Evolutionary conservation across 1,139 yeast species (phyloP).

Genomic region (Saccharomyces hybrid): DNA sequence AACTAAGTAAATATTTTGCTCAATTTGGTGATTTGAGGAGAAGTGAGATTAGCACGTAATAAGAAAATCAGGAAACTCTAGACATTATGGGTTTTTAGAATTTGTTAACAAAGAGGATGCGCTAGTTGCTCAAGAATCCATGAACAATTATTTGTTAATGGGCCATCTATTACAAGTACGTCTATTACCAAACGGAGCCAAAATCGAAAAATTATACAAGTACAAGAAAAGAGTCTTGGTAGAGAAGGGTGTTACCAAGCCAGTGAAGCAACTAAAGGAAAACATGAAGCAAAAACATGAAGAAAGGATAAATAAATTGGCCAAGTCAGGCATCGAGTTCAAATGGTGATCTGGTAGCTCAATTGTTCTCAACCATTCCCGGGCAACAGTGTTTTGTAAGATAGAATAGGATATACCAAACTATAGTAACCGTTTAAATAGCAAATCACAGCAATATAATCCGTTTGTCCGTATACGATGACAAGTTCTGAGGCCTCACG

Average conservation of each 20-base stretch:
- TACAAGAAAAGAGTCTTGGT: constrained; percentile 43
- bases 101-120: constrained; percentile 72
- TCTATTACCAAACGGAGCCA: constrained; percentile 41
- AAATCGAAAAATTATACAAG: constrained; percentile 54
- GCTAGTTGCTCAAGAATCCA: constrained; percentile 81
- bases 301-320: constrained; percentile 30
- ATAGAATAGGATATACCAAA: background rate
- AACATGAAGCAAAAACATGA: constrained; percentile 29
- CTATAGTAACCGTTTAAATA: background rate
- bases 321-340: constrained; percentile 32
- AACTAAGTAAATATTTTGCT: constrained; percentile 62
- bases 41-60: constrained; percentile 77
- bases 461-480: background rate
- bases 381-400: background rate
- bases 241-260: constrained; percentile 25
- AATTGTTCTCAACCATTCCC: background rate
- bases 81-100: constrained; percentile 89
- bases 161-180: constrained; percentile 76
- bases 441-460: background rate
- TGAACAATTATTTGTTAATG: constrained; percentile 86
- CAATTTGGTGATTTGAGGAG: constrained; percentile 82
- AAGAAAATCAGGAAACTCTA: constrained; percentile 85
- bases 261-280: constrained; percentile 33
- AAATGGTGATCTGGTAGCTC: constrained; percentile 18
- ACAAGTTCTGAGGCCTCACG: background rate